A percentile compares a stretch with the other conserved stretches of the same genome.
phyloP scores from a whole-genome alignment of 768 basidiomycete genomes.

The Xanthoconium stramineum region DNA sequence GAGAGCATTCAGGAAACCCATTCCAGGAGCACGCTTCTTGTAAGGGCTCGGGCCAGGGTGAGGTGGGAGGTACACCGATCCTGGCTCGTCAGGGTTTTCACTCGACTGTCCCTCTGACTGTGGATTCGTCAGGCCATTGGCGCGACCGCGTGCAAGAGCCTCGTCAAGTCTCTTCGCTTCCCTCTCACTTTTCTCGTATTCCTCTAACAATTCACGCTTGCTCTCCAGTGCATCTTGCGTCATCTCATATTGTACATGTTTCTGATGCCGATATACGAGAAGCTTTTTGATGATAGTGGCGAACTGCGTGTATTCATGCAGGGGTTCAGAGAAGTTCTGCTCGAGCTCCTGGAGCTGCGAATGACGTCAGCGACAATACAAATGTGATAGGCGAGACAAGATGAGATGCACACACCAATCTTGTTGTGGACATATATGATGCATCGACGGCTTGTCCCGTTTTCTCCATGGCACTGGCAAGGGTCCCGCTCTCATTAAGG shows the following conservation, averaged over 20 bases:
- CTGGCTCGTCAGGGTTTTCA: constrained; percentile 39
- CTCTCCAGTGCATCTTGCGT: constrained; percentile 86
- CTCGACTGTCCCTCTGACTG: constrained; percentile 31
- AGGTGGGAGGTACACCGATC: constrained; percentile 60
- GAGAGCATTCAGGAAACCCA: constrained; percentile 86
- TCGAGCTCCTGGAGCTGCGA: constrained; percentile 88
- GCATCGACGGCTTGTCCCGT: constrained; percentile 95
- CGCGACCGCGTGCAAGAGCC: constrained; percentile 66
- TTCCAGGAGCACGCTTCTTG: constrained; percentile 64
- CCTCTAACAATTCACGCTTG: constrained; percentile 81
- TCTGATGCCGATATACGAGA: constrained; percentile 93
- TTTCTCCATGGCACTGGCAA: constrained; percentile 89
- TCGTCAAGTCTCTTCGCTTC: constrained; percentile 89
- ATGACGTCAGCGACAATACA: constrained; percentile 7
- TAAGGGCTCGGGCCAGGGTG: constrained; percentile 78
- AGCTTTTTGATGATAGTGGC: constrained; percentile 92
- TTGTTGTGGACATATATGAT: constrained; percentile 89
- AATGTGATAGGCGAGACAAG: constrained; percentile 1
- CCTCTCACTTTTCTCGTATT: constrained; percentile 87
- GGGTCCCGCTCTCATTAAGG: constrained; percentile 70
- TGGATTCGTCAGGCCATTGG: constrained; percentile 24
- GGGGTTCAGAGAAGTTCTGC: constrained; percentile 91
- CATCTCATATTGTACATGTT: constrained; percentile 97
- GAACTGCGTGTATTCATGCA: constrained; percentile 95
- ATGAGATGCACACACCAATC: constrained; percentile 55